Percentiles rank a stretch among this genome's conserved stretches.
Conservation (phyloP, 2,329 filamentous ascomycete species). For the Fusarium marasasianum region DNA sequence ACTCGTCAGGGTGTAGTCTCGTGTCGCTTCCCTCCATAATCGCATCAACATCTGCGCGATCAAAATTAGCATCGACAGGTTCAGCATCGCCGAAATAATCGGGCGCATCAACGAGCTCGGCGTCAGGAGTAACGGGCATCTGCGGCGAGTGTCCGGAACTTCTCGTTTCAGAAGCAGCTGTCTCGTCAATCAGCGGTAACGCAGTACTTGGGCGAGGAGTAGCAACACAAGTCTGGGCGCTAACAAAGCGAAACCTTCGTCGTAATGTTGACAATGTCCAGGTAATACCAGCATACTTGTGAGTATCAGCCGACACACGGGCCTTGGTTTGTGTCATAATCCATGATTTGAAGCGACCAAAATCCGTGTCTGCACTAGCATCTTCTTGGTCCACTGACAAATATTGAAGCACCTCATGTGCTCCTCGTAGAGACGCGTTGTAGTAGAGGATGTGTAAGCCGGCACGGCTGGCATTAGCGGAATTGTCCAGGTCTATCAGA, state of each 20-base stretch:
- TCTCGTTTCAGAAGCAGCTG: slow-evolving; percentile 46
- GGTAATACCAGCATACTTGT: slow-evolving; percentile 69
- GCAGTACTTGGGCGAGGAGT: slow-evolving; percentile 52
- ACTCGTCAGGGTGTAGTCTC: slow-evolving; percentile 53
- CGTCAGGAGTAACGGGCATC: slow-evolving; percentile 48
- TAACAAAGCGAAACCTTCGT: slow-evolving; percentile 74
- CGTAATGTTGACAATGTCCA: slow-evolving; percentile 79
- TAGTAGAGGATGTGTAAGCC: slow-evolving; percentile 72
- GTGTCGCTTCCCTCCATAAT: slow-evolving; percentile 41
- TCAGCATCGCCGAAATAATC: slow-evolving; percentile 57
- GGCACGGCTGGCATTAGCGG: slow-evolving; percentile 61
- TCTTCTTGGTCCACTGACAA: slow-evolving; percentile 61
- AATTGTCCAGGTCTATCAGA: slow-evolving; percentile 73
- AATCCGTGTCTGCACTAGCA: slow-evolving; percentile 57
- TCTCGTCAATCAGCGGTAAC: slow-evolving; percentile 50
- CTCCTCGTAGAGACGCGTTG: slow-evolving; percentile 72
- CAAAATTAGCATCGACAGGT: slow-evolving; percentile 14
- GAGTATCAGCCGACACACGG: slow-evolving; percentile 63
- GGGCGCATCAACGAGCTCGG: slow-evolving; percentile 44
- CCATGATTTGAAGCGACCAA: slow-evolving; percentile 75
- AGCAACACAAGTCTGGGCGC: slow-evolving; percentile 57
- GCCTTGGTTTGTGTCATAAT: slow-evolving; percentile 64
- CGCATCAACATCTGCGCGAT: slow-evolving; percentile 25
- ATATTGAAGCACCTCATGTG: slow-evolving; percentile 63
- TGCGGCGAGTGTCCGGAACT: slow-evolving; percentile 50